Conservation (phyloP, 2,329 filamentous ascomycete genomes). For the Botryotinia narcissicola region DNA sequence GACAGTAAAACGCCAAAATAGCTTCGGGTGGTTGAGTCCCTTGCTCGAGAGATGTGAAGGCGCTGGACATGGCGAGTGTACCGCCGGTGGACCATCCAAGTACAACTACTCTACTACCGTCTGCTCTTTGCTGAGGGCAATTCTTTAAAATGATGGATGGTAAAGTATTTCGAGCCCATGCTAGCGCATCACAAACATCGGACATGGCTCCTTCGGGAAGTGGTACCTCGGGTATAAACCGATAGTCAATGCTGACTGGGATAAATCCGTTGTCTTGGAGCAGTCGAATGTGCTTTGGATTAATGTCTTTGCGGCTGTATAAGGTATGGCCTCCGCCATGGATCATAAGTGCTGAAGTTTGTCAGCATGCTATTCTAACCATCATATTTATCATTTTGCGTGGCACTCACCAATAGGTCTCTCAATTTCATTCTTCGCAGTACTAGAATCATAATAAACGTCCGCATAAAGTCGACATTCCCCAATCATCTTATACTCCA, state of each 20-base stretch:
- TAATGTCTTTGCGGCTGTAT: constrained; percentile 25
- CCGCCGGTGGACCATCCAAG: constrained; percentile 52
- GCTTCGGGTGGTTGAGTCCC: constrained; percentile 43
- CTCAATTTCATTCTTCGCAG: not conserved
- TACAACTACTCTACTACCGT: not conserved
- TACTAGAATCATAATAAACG: not conserved
- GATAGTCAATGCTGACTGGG: constrained; percentile 50
- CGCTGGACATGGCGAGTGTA: constrained; percentile 45
- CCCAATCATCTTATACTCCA: not conserved
- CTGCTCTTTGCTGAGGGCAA: not conserved
- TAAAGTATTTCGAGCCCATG: constrained; percentile 33
- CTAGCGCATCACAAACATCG: constrained; percentile 46
- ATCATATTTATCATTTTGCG: not conserved
- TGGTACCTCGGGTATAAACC: constrained; percentile 50
- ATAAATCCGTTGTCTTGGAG: constrained; percentile 40
- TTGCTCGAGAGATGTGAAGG: constrained; percentile 39
- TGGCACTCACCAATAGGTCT: not conserved
- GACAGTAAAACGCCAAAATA: not conserved
- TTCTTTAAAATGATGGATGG: not conserved
- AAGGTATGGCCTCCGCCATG: constrained; percentile 18
- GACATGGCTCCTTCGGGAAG: constrained; percentile 47
- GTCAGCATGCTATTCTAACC: not conserved
- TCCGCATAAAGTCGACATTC: not conserved
- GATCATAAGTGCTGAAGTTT: constrained; percentile 5
- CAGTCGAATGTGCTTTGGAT: constrained; percentile 18